Evolutionary conservation across 179 eudicot species (phyloP), one percentile per base, ranked within the genome.

Genomic region (Actinidia chinensis): DNA sequence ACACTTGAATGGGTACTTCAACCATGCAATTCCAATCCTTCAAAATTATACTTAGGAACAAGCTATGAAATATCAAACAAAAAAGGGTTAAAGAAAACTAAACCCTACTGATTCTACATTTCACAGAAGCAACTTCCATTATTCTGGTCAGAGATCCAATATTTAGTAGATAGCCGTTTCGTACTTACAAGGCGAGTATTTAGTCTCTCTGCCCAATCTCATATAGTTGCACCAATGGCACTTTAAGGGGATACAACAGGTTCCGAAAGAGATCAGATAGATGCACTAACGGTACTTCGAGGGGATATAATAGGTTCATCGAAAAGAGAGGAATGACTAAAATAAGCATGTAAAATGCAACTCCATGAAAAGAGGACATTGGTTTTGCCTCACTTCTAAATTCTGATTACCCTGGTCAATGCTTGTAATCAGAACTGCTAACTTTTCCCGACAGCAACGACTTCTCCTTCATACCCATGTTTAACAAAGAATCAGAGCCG

Each of bases 381-480:
- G 52, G 25, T n/a, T 23, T 28, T 15, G n/a, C 52, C 52, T 61
- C 69, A 14, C 46, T 60, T 48, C 60, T 25, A 64, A 63, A 33
- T 13, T 33, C 18, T 12, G 14, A 40, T 9, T 14, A 59, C 44
- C 13, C 3, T 43, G 11, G 67, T 82, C 79, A 88, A 81, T 83
- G 87, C 82, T 77, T 89, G 87, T 79, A 77, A 76, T 76, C 61
- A 56, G 86, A 78, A 12, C 67, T 44, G 65, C 83, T 80, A 74
- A 51, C 81, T 81, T 83, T 83, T 69, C 78, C 86, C 4, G 79
- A 78, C n/a, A 54, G 77, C 40, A 78, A 70, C 9, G 82, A 76
- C 79, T 89, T 92, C 61, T 88, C 94, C 82, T 84, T 90, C 75
- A 82, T 71, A 76, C 83, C 81, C 56, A 71, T 79, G 78, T 75